Percentiles rank a stretch among this genome's conserved stretches.
These are phyloP conservation scores for Lepiota brunneoincarnata DNA, from an alignment of 768 basidiomycete species.

Conservation along the genomic window DNA sequence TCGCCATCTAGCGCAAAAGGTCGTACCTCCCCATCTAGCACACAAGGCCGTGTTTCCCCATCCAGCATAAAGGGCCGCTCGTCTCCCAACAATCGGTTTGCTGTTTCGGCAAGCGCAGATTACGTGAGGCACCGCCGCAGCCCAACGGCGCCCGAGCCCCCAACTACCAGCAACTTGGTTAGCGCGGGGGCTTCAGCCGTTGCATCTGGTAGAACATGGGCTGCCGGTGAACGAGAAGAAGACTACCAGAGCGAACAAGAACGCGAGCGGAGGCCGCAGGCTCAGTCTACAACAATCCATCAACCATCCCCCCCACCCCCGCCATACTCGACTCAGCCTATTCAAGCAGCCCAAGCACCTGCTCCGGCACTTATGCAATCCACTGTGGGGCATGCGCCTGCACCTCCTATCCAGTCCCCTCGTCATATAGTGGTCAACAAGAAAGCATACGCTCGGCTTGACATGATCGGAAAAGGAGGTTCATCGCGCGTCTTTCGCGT, in stretches of 20 bases:
- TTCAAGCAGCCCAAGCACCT: constrained; percentile 33
- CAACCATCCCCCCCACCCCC: constrained; percentile 25
- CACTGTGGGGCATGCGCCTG: constrained; percentile 5
- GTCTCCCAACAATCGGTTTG: constrained; percentile 25
- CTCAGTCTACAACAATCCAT: constrained; percentile 26
- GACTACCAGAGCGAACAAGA: constrained; percentile 26
- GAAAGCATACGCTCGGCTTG: constrained; percentile 78
- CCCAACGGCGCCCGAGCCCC: constrained; percentile 65
- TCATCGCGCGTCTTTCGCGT: constrained; percentile 96
- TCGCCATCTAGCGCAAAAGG: constrained; percentile 22
- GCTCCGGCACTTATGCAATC: constrained; percentile 16
- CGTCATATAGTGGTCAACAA: constrained; percentile 69
- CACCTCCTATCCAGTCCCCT: constrained; percentile 30
- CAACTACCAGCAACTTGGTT: constrained; percentile 38
- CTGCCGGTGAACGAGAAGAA: constrained; percentile 40
- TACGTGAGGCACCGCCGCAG: constrained; percentile 57
- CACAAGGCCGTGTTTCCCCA: constrained; percentile 28
- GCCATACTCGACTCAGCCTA: constrained; percentile 24
- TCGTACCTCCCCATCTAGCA: constrained; percentile 22
- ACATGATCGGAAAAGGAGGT: constrained; percentile 90
- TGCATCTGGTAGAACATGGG: constrained; percentile 40
- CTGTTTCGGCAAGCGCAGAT: constrained; percentile 25
- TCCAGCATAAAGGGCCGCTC: constrained; percentile 24
- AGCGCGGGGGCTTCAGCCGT: constrained; percentile 19
- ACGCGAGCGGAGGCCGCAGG: constrained; percentile 23